A percentile compares a stretch with the other conserved stretches of the same genome.
These are phyloP conservation scores for Silene vulgaris DNA, from an alignment of 179 eudicot genomes.

Conservation along the genomic window DNA sequence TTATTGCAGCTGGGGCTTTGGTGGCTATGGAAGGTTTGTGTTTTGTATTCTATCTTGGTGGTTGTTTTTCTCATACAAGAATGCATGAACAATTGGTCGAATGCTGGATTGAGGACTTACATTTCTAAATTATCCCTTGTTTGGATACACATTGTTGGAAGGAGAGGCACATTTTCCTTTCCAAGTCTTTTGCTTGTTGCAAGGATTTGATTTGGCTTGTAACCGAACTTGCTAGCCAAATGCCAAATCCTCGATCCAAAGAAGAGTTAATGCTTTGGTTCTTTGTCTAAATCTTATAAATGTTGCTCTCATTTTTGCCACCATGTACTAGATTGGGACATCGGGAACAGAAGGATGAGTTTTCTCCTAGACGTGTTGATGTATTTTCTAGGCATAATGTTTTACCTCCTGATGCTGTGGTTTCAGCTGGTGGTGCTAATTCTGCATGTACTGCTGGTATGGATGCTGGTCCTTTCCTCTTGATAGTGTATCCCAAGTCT, in stretches of 20 bases:
- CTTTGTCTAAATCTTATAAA: background rate
- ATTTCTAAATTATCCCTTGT: background rate
- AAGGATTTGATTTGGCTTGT: too few relatives aligned
- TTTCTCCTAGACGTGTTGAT: constrained; percentile 75
- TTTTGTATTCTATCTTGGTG: constrained; percentile 6
- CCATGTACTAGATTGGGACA: constrained; percentile 77
- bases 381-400: constrained; percentile 78
- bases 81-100: background rate
- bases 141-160: background rate
- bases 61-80: background rate
- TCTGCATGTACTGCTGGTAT: constrained; percentile 97
- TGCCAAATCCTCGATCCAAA: too few relatives aligned
- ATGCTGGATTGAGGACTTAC: background rate
- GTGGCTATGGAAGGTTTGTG: constrained; percentile 97
- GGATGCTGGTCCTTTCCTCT: constrained; percentile 18
- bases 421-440: constrained; percentile 82
- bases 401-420: constrained; percentile 74
- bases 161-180: background rate
- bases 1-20: constrained; percentile 81
- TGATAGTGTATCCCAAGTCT: background rate
- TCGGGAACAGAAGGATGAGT: constrained; percentile 97
- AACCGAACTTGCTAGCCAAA: too few relatives aligned
- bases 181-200: background rate
- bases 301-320: constrained; percentile 8
- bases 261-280: background rate